phyloP scores from a whole-genome alignment of 1,139 yeast species.

The Chernovozyma aurita region DNA sequence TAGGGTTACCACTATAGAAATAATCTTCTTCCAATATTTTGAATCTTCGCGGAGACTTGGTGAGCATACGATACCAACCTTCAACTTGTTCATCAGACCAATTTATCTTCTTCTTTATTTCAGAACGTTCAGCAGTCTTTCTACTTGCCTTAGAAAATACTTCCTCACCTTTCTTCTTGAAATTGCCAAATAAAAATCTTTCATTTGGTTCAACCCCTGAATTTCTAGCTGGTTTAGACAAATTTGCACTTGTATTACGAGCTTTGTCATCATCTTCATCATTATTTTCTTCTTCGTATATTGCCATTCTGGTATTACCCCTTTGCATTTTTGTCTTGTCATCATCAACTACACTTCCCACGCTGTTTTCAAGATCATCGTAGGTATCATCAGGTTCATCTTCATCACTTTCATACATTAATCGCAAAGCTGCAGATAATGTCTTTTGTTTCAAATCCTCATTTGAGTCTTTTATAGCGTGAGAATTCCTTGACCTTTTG shows the following conservation, averaged over 20 bases:
- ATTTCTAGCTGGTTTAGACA: slow-evolving; percentile 9
- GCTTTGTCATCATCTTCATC: slow-evolving; percentile 7
- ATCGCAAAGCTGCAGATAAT: slow-evolving; percentile 56
- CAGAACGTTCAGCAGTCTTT: slow-evolving; percentile 47
- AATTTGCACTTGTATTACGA: slow-evolving; percentile 15
- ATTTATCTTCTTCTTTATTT: slow-evolving; percentile 45
- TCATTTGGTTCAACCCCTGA: slow-evolving; percentile 30
- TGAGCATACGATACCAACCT: slow-evolving; percentile 84
- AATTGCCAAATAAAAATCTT: slow-evolving; percentile 51
- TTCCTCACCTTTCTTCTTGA: slow-evolving; percentile 45
- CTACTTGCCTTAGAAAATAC: slow-evolving; percentile 50
- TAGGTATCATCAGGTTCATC: slow-evolving; percentile 84
- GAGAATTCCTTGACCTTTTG: slow-evolving; percentile 1
- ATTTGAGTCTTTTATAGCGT: not conserved
- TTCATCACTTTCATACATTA: slow-evolving; percentile 70
- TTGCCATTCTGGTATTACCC: slow-evolving; percentile 7
- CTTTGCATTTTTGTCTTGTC: slow-evolving; percentile 6
- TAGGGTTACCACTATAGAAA: slow-evolving; percentile 19
- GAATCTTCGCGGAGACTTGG: slow-evolving; percentile 58
- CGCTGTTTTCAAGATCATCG: slow-evolving; percentile 59
- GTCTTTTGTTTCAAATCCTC: slow-evolving; percentile 52
- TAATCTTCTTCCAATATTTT: slow-evolving; percentile 59
- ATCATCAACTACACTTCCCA: slow-evolving; percentile 17
- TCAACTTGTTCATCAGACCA: slow-evolving; percentile 93
- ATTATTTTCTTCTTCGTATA: slow-evolving; percentile 15